Percentiles rank a stretch among this genome's conserved stretches.
phyloP scores from a whole-genome alignment of 2,329 filamentous ascomycete genomes.

The Fusarium sp. region DNA sequence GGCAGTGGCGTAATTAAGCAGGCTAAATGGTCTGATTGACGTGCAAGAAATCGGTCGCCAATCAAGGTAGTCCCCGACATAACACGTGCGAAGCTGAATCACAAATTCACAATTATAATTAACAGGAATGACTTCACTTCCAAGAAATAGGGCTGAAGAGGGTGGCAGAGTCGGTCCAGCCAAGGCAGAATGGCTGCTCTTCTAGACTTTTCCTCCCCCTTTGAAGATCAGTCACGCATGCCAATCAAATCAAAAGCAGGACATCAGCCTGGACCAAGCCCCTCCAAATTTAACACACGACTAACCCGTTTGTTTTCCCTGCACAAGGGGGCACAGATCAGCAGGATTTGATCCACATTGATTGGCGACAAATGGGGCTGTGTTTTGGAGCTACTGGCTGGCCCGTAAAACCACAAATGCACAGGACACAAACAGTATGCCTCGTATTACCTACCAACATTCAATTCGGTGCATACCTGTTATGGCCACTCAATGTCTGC shows the following conservation, averaged over 20 bases:
- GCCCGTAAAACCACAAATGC: background rate
- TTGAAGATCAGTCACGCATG: background rate
- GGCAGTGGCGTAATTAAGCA: background rate
- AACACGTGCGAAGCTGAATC: background rate
- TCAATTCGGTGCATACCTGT: background rate
- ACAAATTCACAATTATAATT: background rate
- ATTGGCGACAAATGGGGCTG: background rate
- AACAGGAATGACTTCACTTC: background rate
- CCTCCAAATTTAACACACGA: constrained; percentile 11
- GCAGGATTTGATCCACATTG: background rate
- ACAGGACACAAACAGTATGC: background rate
- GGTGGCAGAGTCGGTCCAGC: background rate
- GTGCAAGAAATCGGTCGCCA: background rate
- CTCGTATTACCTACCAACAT: background rate
- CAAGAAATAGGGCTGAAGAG: background rate
- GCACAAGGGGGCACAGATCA: background rate
- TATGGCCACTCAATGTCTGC: background rate
- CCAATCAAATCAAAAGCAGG: background rate
- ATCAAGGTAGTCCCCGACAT: background rate
- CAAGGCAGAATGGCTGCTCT: background rate
- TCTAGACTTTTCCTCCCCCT: background rate
- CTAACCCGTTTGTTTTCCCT: background rate
- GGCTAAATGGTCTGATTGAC: background rate
- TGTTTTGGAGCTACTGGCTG: background rate
- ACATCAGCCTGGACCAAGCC: background rate